These are phyloP conservation scores for Hypoxylon sp. DNA, from an alignment of 2,329 filamentous ascomycete genomes.

Conservation along the genomic window DNA sequence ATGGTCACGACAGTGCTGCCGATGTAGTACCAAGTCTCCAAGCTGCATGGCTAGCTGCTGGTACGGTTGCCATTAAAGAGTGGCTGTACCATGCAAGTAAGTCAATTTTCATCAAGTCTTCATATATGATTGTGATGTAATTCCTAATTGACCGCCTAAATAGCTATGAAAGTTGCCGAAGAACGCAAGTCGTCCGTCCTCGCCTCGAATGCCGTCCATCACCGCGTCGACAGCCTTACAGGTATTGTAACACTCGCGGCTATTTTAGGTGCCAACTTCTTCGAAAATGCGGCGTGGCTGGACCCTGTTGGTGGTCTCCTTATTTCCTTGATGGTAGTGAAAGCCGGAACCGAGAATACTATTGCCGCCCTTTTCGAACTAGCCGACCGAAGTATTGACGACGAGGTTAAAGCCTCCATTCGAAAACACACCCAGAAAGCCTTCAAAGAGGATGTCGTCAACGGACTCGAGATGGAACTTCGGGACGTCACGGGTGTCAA, in stretches of 20 bases:
- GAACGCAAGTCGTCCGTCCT: slow-evolving; percentile 96
- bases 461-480: slow-evolving; percentile 75
- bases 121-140: neutral
- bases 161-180: slow-evolving; percentile 94
- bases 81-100: slow-evolving; percentile 97
- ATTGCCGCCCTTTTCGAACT: slow-evolving; percentile 86
- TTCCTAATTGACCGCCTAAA: slow-evolving; percentile 48
- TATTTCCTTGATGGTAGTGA: slow-evolving; percentile 94
- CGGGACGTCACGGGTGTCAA: slow-evolving; percentile 90
- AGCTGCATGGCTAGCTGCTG: slow-evolving; percentile 92
- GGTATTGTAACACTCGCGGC: slow-evolving; percentile 92
- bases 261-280: slow-evolving; percentile 89
- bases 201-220: slow-evolving; percentile 95
- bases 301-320: slow-evolving; percentile 94
- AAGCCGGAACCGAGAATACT: slow-evolving; percentile 90
- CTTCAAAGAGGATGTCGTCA: slow-evolving; percentile 65
- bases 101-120: slow-evolving; percentile 56
- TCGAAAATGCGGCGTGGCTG: slow-evolving; percentile 89
- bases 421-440: slow-evolving; percentile 74
- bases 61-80: slow-evolving; percentile 93
- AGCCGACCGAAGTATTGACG: slow-evolving; percentile 90
- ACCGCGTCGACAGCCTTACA: slow-evolving; percentile 95
- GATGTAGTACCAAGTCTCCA: slow-evolving; percentile 85
- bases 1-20: slow-evolving; percentile 73
- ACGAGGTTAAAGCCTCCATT: slow-evolving; percentile 83